Evolutionary conservation across 768 basidiomycete species (phyloP).

Genomic region (Xerocomus brunneocitrinus): DNA sequence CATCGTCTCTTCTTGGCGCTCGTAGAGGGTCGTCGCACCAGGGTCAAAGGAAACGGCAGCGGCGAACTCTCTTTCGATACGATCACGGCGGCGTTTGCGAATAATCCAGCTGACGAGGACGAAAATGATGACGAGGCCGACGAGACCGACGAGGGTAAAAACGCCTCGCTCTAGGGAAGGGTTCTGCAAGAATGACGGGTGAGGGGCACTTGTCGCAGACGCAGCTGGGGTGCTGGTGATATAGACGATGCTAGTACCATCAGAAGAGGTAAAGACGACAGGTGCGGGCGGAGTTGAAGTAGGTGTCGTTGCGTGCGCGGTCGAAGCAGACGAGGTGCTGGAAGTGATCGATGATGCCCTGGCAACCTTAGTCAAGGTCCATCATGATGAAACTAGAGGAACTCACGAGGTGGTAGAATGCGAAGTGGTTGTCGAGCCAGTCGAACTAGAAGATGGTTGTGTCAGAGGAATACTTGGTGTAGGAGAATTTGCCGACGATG

Average conservation of each 20-base stretch:
- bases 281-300: conserved; percentile 12
- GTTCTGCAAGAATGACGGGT: conserved; percentile 55
- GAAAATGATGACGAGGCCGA: conserved; percentile 44
- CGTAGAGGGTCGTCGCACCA: conserved; percentile 25
- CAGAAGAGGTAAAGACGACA: conserved; percentile 19
- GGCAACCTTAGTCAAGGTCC: background rate
- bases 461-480: conserved; percentile 20
- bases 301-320: conserved; percentile 9
- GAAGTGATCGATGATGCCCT: conserved; percentile 10
- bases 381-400: background rate
- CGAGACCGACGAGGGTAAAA: conserved; percentile 49
- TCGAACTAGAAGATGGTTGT: conserved; percentile 21
- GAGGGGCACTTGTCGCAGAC: conserved; percentile 17
- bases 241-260: conserved; percentile 25
- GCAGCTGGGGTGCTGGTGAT: conserved; percentile 30
- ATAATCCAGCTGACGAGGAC: conserved; percentile 42
- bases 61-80: conserved; percentile 30
- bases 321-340: conserved; percentile 9
- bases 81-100: conserved; percentile 44
- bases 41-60: conserved; percentile 55
- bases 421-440: conserved; percentile 21
- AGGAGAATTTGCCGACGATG: conserved; percentile 20
- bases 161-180: conserved; percentile 59
- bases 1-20: conserved; percentile 14
- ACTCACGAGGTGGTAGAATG: conserved; percentile 23